These are phyloP conservation scores for Salvia rosmarinus DNA, from an alignment of 257 asterid genomes.

Conservation along the genomic window DNA sequence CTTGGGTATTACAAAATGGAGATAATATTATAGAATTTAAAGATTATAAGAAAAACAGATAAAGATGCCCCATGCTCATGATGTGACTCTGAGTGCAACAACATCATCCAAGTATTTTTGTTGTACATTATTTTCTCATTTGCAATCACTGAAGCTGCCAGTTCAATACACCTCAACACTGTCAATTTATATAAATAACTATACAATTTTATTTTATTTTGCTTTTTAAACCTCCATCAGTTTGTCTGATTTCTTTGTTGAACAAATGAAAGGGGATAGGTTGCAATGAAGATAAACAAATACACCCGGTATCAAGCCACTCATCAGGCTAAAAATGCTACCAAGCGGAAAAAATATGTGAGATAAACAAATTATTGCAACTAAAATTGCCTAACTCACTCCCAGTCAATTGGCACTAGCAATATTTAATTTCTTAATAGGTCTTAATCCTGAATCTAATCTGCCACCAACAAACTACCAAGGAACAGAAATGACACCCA, in stretches of 20 bases:
- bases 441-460: neutral
- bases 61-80: neutral
- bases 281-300: neutral
- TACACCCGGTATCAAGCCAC: neutral
- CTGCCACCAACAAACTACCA: neutral
- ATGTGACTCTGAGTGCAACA: neutral
- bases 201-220: neutral
- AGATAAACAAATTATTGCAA: neutral
- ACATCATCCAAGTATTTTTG: neutral
- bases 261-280: neutral
- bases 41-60: neutral
- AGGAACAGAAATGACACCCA: neutral
- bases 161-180: neutral
- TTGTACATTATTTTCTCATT: neutral
- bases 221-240: neutral
- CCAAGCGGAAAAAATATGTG: neutral
- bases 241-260: neutral
- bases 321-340: neutral
- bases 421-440: neutral
- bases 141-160: neutral
- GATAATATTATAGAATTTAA: neutral
- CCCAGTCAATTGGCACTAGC: conserved; percentile 1
- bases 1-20: neutral
- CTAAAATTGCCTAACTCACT: conserved; percentile 17
- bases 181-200: neutral